Percentiles rank a stretch among this genome's conserved stretches.
Evolutionary conservation across 140 eudicot genomes (phyloP).

Genomic region (Flaveria floridana): DNA sequence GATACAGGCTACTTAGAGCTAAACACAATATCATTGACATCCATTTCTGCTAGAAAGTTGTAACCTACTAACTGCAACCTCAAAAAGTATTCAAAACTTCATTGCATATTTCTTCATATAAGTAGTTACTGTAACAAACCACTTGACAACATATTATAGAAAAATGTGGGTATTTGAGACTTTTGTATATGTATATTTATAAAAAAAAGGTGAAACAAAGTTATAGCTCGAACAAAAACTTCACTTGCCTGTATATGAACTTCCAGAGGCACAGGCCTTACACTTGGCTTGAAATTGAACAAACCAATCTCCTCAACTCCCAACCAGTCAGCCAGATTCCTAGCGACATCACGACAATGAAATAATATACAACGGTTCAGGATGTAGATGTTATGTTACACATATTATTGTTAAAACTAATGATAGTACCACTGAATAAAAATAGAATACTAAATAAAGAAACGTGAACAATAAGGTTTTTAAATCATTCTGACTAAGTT

Average conservation of each 20-base stretch:
- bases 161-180: background rate
- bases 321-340: slow-evolving; percentile 97
- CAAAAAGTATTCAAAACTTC: background rate
- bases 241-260: slow-evolving; percentile 97
- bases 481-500: background rate
- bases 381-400: background rate
- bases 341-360: slow-evolving; percentile 27
- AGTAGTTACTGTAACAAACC: slow-evolving; percentile 7
- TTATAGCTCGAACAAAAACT: background rate
- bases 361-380: background rate
- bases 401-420: slow-evolving; percentile 1
- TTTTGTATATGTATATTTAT: slow-evolving; percentile 12
- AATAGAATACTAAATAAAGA: slow-evolving; percentile 14
- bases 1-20: background rate
- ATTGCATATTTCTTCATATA: background rate
- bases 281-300: slow-evolving; percentile 96
- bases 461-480: slow-evolving; percentile 4
- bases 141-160: slow-evolving; percentile 6
- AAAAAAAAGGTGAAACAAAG: slow-evolving; percentile 7
- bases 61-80: slow-evolving; percentile 15
- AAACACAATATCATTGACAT: background rate
- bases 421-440: background rate
- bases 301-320: slow-evolving; percentile 90
- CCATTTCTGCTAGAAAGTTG: too few relatives aligned
- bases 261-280: slow-evolving; percentile 97